These are phyloP conservation scores for Millerozyma miso DNA, from an alignment of 805 yeast genomes.

Conservation along the genomic window DNA sequence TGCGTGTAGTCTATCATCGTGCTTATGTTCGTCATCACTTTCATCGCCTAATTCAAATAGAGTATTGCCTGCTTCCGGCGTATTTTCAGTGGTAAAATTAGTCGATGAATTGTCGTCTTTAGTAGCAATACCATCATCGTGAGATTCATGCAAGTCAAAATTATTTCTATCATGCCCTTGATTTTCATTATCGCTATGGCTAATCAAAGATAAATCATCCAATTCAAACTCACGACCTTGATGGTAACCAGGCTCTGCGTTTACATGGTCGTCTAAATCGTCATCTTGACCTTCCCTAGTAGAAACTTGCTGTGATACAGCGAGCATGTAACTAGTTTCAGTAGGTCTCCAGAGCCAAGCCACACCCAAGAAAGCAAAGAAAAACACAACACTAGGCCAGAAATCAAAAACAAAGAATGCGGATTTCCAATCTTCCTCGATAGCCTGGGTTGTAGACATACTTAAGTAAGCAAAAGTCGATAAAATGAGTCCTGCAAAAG, in stretches of 20 bases:
- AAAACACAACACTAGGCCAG: conserved; percentile 91
- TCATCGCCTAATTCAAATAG: conserved; percentile 41
- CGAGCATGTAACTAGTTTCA: conserved; percentile 88
- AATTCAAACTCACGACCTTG: conserved; percentile 56
- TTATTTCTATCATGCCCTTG: conserved; percentile 23
- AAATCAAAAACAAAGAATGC: conserved; percentile 86
- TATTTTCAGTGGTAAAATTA: conserved; percentile 4
- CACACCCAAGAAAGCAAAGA: conserved; percentile 73
- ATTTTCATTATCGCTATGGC: conserved; percentile 40
- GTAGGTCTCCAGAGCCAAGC: conserved; percentile 98
- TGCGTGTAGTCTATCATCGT: conserved; percentile 16
- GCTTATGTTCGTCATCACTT: conserved; percentile 27
- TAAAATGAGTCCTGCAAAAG: conserved; percentile 66
- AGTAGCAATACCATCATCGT: conserved; percentile 6
- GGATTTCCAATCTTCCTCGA: conserved; percentile 88
- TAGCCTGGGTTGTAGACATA: conserved; percentile 68
- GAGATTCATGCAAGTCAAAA: conserved; percentile 29
- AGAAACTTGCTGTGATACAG: conserved; percentile 89
- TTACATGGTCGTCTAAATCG: conserved; percentile 15
- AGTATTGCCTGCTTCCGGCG: conserved; percentile 20
- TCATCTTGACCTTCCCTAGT: conserved; percentile 68
- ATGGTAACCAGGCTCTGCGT: conserved; percentile 18
- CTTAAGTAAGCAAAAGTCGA: conserved; percentile 69
- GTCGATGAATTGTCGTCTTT: conserved; percentile 6
- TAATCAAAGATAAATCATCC: conserved; percentile 52